phyloP scores from a whole-genome alignment of 1,284 basidiomycete species.

The Volvariella volvacea region DNA sequence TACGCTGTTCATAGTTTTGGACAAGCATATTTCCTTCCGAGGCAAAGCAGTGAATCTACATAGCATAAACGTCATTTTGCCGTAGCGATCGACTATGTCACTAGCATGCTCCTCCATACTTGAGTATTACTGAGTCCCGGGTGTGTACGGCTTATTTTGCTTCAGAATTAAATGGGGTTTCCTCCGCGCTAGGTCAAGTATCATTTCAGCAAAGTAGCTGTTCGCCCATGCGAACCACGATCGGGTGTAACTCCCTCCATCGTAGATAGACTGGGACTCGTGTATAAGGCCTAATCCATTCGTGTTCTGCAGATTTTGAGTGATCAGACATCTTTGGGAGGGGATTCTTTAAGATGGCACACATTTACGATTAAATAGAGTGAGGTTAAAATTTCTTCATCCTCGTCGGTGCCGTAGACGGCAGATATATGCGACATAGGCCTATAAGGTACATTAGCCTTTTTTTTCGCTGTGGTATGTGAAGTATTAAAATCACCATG shows the following conservation, averaged over 20 bases:
- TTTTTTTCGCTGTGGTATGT: constrained; percentile 4
- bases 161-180: constrained; percentile 66
- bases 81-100: too few relatives aligned
- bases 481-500: constrained; percentile 39
- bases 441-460: too few relatives aligned
- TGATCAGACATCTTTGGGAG: constrained; percentile 3
- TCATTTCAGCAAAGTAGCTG: constrained; percentile 75
- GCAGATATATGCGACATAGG: constrained; percentile 74
- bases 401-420: constrained; percentile 67
- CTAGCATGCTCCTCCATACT: too few relatives aligned
- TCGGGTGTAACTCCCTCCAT: constrained; percentile 54
- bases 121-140: too few relatives aligned
- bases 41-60: too few relatives aligned
- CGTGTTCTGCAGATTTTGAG: constrained; percentile 47
- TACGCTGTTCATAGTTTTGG: too few relatives aligned
- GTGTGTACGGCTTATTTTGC: constrained; percentile 42
- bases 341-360: constrained; percentile 16
- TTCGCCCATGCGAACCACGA: constrained; percentile 82
- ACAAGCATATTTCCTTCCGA: too few relatives aligned
- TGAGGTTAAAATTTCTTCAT: constrained; percentile 55
- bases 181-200: constrained; percentile 65
- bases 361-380: constrained; percentile 64
- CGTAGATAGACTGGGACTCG: constrained; percentile 64
- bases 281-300: constrained; percentile 71
- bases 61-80: too few relatives aligned